These are phyloP conservation scores for Arthrobotrys megalospora DNA, from an alignment of 2,329 filamentous ascomycete genomes.

Conservation along the genomic window DNA sequence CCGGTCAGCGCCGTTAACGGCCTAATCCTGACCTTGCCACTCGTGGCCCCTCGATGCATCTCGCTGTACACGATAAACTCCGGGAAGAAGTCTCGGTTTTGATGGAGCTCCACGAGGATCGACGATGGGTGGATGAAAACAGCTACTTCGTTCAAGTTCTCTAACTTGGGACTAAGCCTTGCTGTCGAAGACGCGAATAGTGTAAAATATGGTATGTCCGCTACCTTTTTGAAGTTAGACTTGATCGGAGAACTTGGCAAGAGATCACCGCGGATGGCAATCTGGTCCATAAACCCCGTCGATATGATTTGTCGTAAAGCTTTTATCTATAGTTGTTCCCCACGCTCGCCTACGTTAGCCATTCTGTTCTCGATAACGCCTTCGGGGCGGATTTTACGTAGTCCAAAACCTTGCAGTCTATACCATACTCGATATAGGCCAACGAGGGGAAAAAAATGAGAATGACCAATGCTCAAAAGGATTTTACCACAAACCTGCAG, in stretches of 20 bases:
- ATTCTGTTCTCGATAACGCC: conserved; percentile 19
- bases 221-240: conserved; percentile 67
- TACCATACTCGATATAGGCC: conserved; percentile 41
- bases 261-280: conserved; percentile 92
- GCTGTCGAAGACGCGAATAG: conserved; percentile 78
- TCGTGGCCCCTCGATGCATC: conserved; percentile 78
- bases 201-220: conserved; percentile 91
- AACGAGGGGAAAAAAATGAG: neutral
- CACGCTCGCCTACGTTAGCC: conserved; percentile 46
- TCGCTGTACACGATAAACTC: conserved; percentile 90
- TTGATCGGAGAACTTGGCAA: conserved; percentile 77
- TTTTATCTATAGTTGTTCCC: conserved; percentile 70
- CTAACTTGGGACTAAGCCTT: conserved; percentile 67
- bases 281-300: conserved; percentile 92
- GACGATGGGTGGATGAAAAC: conserved; percentile 93
- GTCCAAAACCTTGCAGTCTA: conserved; percentile 25
- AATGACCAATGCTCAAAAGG: neutral
- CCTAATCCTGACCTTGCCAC: conserved; percentile 85
- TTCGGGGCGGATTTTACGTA: conserved; percentile 22
- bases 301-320: conserved; percentile 92
- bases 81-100: conserved; percentile 81
- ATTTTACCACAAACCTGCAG: conserved; percentile 70
- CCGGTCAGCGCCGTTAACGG: conserved; percentile 84
- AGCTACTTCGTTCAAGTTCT: conserved; percentile 73
- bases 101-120: conserved; percentile 76